Evolutionary conservation across 805 yeast genomes (phyloP), one percentile per base, ranked within the genome.

Genomic region (Kodamaea hsintzibuensis): DNA sequence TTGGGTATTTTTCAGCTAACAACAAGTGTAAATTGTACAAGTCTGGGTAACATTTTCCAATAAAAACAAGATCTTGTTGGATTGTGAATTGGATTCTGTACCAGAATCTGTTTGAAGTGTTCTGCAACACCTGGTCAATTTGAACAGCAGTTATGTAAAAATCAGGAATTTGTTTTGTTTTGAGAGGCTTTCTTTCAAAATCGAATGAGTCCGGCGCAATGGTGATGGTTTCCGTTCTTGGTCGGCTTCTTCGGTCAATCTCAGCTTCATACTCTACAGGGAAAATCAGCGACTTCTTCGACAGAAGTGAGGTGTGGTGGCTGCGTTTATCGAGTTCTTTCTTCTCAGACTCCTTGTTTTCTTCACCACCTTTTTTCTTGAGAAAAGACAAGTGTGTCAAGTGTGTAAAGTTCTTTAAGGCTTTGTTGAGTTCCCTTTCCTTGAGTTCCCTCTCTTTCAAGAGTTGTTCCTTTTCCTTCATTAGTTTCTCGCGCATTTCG

Each of bases 11-110:
- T 5, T 38, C 46, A 25, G 45, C 33, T 46, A 70, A 54, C 0
- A 49, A 43, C 8, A 60, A 38, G 53, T 73, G 77, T 42, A 76
- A 60, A 30, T 68, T 57, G 58, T 71, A 72, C 47, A 76, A 72
- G 42, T 74, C 76, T 51, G 72, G 71, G 56, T 74, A 73, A 39
- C 60, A 57, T 54, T 72, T 74, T 33, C 68, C 68, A 18, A 73
- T 47, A 50, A 59, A 65, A 3, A 68, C 17, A 2, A 43, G 54
- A 33, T 61, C 62, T 22, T 61, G 62, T 39, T 65, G 58, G 14
- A 47, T 33, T 3, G 52, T 53, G 6, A 69, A 53, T 33, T 67
- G 72, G 7, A 74, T 55, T n/a, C 71, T 59, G 60, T 73, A 74
- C 74, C 77, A 72, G 47, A 65, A 61, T 16, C 68, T 60, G 39